phyloP scores from a whole-genome alignment of 768 basidiomycete genomes.

The Aureoboletus auriporus region DNA sequence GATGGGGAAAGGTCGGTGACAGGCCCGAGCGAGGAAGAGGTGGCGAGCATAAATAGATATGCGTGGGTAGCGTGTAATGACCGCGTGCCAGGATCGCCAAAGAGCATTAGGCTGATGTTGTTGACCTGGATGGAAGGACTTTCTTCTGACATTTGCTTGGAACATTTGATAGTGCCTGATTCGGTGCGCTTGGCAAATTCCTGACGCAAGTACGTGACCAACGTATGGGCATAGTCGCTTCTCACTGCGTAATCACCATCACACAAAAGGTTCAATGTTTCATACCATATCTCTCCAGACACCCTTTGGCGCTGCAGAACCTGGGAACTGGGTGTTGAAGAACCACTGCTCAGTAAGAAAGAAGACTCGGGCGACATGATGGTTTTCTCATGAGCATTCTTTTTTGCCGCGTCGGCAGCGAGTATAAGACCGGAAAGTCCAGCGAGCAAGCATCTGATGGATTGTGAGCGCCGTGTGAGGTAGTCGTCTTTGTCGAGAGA shows the following conservation, averaged over 20 bases:
- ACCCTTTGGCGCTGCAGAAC: conserved; percentile 61
- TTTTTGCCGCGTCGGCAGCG: conserved; percentile 46
- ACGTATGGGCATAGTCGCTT: conserved; percentile 66
- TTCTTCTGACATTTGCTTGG: conserved; percentile 45
- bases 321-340: conserved; percentile 26
- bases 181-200: conserved; percentile 65
- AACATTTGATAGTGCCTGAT: conserved; percentile 43
- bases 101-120: conserved; percentile 45
- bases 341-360: conserved; percentile 26
- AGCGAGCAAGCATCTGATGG: conserved; percentile 66
- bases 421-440: conserved; percentile 68
- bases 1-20: conserved; percentile 36
- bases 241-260: conserved; percentile 76
- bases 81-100: conserved; percentile 59
- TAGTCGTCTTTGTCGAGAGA: conserved; percentile 35
- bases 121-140: conserved; percentile 42
- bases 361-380: conserved; percentile 18
- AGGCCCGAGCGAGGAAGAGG: conserved; percentile 59
- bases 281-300: conserved; percentile 85
- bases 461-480: conserved; percentile 52
- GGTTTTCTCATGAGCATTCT: conserved; percentile 17
- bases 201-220: conserved; percentile 71
- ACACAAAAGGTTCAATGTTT: conserved; percentile 80
- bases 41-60: conserved; percentile 75
- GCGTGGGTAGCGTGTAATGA: conserved; percentile 81